Evolutionary conservation across 164 flowering plant species (phyloP).

Genomic region (Litsea cubeba): DNA sequence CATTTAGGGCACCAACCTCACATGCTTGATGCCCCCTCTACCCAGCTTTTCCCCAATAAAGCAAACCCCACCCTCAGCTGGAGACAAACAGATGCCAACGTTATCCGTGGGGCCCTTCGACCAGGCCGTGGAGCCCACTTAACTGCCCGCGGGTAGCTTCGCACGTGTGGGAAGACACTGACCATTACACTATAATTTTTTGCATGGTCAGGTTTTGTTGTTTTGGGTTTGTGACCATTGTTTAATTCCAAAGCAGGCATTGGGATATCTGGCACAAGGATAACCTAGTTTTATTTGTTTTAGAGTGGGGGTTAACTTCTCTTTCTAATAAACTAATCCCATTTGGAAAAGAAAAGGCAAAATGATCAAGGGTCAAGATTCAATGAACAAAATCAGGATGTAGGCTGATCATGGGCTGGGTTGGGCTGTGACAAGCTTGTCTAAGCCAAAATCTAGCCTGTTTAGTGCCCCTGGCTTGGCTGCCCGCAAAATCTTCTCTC

Average conservation of each 20-base stretch:
- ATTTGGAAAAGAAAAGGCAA: too few species aligned
- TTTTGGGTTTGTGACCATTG: not conserved
- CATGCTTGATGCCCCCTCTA: constrained; percentile 21
- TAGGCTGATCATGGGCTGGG: not conserved
- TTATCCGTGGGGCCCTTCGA: not conserved
- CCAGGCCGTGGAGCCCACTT: not conserved
- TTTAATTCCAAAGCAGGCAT: not conserved
- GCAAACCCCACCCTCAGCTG: constrained; percentile 6
- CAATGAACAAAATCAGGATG: not conserved
- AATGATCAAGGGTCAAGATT: not conserved
- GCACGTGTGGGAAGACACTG: not conserved
- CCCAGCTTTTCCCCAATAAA: constrained; percentile 9
- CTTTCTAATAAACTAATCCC: not conserved
- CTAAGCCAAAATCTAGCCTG: too few species aligned
- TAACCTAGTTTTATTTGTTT: too few species aligned
- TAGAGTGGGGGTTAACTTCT: not conserved
- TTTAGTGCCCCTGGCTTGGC: too few species aligned
- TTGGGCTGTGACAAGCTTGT: not conserved
- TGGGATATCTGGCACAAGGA: too few species aligned
- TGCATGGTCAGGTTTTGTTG: not conserved
- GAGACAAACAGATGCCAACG: constrained; percentile 18
- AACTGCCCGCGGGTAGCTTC: not conserved
- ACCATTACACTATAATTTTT: constrained; percentile 1
- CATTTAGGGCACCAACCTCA: constrained; percentile 16
- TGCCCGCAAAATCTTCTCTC: too few species aligned